Percentiles rank a stretch among this genome's conserved stretches.
Evolutionary conservation across 306 rosid genomes (phyloP).

Genomic region (Lathyrus tuberosus): DNA sequence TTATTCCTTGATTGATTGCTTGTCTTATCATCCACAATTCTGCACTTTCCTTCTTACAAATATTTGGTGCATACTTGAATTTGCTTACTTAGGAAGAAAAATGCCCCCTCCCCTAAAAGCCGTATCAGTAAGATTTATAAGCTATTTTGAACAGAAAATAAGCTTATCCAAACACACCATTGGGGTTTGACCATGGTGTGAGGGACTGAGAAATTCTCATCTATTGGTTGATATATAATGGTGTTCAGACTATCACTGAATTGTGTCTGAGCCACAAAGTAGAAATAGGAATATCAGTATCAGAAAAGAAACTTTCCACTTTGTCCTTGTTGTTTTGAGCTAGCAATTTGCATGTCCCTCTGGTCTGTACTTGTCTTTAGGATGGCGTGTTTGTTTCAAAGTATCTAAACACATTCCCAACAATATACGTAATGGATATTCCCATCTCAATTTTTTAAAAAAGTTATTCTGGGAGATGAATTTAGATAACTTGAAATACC

Average conservation of each 20-base stretch:
- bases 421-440: too few species aligned
- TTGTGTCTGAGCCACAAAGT: neutral
- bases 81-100: neutral
- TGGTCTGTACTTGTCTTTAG: neutral
- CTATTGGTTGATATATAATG: constrained; percentile 8
- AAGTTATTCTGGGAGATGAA: neutral
- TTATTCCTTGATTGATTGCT: constrained; percentile 25
- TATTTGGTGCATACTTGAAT: constrained; percentile 15
- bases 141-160: neutral
- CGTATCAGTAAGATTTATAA: neutral
- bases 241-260: neutral
- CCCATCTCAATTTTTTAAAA: neutral
- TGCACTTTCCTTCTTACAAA: constrained; percentile 2
- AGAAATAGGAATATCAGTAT: neutral
- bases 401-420: neutral
- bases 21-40: constrained; percentile 5
- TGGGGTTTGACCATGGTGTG: constrained; percentile 2
- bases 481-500: constrained; percentile 4
- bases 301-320: constrained; percentile 1
- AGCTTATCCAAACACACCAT: constrained; percentile 18
- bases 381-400: neutral
- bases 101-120: neutral
- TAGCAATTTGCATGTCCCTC: neutral
- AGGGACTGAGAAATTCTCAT: constrained; percentile 17
- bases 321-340: neutral